Percentiles rank a stretch among this genome's conserved stretches.
phyloP scores from a whole-genome alignment of 192 early-diverging fungal species.

The Globomyces pollinis-pini region DNA sequence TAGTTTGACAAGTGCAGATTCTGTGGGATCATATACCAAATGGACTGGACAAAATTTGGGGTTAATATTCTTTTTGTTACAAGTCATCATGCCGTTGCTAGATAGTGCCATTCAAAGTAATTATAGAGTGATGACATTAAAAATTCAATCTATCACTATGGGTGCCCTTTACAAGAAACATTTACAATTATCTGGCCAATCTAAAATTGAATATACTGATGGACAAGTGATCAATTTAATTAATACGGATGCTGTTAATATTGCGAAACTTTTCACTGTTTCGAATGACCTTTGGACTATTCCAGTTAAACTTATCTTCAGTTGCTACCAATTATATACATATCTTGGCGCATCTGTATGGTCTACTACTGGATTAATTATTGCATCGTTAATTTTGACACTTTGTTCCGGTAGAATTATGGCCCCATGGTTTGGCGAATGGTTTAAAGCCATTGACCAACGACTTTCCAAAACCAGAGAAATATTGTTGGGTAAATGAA shows the following conservation, averaged over 20 bases:
- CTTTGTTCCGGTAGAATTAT: not conserved
- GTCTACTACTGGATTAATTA: not conserved
- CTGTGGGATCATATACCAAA: too few species aligned
- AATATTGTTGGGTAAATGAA: conserved; percentile 1
- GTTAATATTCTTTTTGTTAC: too few species aligned
- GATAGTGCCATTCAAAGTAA: too few species aligned
- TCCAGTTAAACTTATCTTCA: not conserved
- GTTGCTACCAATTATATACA: not conserved
- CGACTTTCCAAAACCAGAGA: conserved; percentile 1
- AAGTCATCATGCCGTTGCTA: too few species aligned
- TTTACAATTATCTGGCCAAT: conserved; percentile 33
- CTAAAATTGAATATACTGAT: conserved; percentile 30
- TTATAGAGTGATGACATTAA: too few species aligned
- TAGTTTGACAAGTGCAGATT: too few species aligned
- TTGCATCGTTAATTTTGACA: not conserved
- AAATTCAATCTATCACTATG: conserved; percentile 46
- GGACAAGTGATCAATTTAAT: conserved; percentile 21
- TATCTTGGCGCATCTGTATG: not conserved
- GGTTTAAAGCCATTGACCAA: conserved; percentile 6
- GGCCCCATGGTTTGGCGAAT: not conserved
- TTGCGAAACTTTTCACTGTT: not conserved
- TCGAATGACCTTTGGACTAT: not conserved
- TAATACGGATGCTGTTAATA: conserved; percentile 17
- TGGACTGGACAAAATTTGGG: too few species aligned
- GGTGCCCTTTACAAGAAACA: conserved; percentile 61